Base-by-base conservation (phyloP, 2,329 filamentous ascomycete genomes). In the Trichoderma gracile region DNA sequence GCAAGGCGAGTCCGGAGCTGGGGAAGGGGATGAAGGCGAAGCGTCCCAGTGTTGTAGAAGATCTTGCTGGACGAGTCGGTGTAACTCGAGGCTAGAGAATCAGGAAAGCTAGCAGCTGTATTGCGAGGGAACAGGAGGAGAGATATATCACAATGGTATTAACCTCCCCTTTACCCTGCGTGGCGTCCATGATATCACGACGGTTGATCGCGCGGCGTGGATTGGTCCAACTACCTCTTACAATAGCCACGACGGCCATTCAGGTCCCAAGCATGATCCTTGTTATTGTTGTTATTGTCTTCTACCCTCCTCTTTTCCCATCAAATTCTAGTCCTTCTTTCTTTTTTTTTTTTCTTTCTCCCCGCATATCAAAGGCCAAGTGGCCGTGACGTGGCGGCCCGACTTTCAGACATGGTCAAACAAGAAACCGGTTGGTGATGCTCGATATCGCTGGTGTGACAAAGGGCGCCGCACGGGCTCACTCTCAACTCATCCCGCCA, bases 351-450 rank as follows among this genome's bases (percentile, higher is more conserved):
- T 14, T 40, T 1, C 25, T 21, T 46, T 15, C n/a, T 7, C 25
- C 54, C 33, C 25, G 27, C 23, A 40, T 46, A 27, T 59, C 62
- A 64, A 59, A 64, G 47, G 19, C 14, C 25, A 19, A 56, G 25
- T 5, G 33, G 49, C 21, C 21, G 14, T 53, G 43, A 54, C 47
- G 62, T 46, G 62, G 61, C 42, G 45, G 61, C 30, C n/a, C 25
- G 8, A 27, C 7, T 42, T 49, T 50, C 14, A 53, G 33, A 33
- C 53, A 38, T 38, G 10, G 33, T 38, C 33, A 14, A 10, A 38
- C 33, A 38, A 38, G 33, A 38, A 42, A 47, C 38, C 43, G 14
- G 56, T 65, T 47, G 56, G 55, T 55, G 55, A 60, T 47, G 55
- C 14, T 25, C 47, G 46, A 54, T 57, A 25, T 33, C 9, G 40